Evolutionary conservation across 2,329 filamentous ascomycete genomes (phyloP), one percentile per base, ranked within the genome.

Genomic region (Rhinocladiella mackenziei): DNA sequence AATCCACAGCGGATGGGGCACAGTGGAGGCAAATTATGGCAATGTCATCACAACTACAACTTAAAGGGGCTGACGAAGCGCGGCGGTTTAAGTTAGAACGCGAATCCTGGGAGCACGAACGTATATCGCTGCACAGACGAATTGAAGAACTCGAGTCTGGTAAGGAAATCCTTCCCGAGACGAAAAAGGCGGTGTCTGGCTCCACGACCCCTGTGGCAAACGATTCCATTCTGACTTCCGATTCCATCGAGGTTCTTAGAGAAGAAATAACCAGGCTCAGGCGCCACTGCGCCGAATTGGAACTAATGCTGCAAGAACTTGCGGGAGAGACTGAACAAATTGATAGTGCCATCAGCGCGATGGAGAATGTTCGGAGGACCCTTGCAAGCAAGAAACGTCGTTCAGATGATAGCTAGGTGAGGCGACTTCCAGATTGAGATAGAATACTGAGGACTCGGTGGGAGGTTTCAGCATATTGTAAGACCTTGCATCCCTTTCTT

Each of bases 21-120:
- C 73, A 76, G 57, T 75, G 74, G 60, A 64, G 69, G 54, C 66
- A 66, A 37, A 76, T 76, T 55, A 62, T 76, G 55, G 70, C 73
- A 26, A 71, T 74, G 67, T 69, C 70, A 18, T 65, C 64, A 5
- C 60, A 63, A 11, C 55, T 76, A 14, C 70, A 75, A 48, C 62
- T 60, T 1, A 65, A 70, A 50, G 59, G 63, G 29, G 63, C 65
- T 1, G 65, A 66, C 8, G 70, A 73, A 36, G 65, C 62, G 43
- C 66, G 65, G 43, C 61, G 60, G 23, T 69, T 70, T 60, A 62
- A 63, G 6, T 53, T 56, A 3, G 70, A 73, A 43, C 65, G 62
- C 41, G 58, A 62, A 22, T 43, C 48, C 18, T 62, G 60, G 59
- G 54, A 55, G 79, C 39, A 35, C 13, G 55, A 62, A 36, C 55